Evolutionary conservation across 805 yeast genomes (phyloP).

Genomic region (Tetrapisispora taiwanensis): DNA sequence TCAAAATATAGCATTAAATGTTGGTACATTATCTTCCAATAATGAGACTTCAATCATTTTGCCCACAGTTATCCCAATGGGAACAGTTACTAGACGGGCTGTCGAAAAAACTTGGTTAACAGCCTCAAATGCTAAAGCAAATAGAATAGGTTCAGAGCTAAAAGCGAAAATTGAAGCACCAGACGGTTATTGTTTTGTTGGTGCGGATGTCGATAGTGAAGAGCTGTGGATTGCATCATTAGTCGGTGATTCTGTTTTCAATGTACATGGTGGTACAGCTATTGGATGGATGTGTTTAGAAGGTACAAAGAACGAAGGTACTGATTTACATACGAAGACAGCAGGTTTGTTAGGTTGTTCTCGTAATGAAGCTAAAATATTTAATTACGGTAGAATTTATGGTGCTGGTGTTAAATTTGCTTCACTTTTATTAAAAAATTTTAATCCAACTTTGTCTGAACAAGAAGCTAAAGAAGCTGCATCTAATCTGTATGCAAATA

Average conservation of each 20-base stretch:
- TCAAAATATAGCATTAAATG: slow-evolving; percentile 4
- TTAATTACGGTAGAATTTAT: slow-evolving; percentile 93
- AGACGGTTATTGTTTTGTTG: slow-evolving; percentile 79
- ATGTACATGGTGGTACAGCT: slow-evolving; percentile 90
- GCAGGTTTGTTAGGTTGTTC: slow-evolving; percentile 82
- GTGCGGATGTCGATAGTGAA: slow-evolving; percentile 98
- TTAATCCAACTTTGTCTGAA: slow-evolving; percentile 62
- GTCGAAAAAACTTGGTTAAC: slow-evolving; percentile 97
- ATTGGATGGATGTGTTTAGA: slow-evolving; percentile 99
- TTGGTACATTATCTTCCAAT: slow-evolving; percentile 1
- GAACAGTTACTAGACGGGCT: slow-evolving; percentile 91
- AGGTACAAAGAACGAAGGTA: slow-evolving; percentile 83
- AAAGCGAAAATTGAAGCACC: slow-evolving; percentile 86
- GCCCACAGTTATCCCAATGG: slow-evolving; percentile 85
- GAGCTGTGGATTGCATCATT: slow-evolving; percentile 97
- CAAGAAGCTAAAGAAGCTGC: slow-evolving; percentile 60
- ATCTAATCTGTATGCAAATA: slow-evolving; percentile 56
- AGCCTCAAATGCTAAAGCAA: slow-evolving; percentile 84
- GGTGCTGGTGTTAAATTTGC: slow-evolving; percentile 97
- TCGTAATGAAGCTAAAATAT: slow-evolving; percentile 86
- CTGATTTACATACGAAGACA: slow-evolving; percentile 91
- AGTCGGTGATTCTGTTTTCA: slow-evolving; percentile 83
- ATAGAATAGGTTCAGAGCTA: slow-evolving; percentile 84
- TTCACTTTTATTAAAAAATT: slow-evolving; percentile 67
- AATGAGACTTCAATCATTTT: slow-evolving; percentile 57